Evolutionary conservation across 345 rosid genomes (phyloP).

Genomic region (Eucalyptus decipiens): DNA sequence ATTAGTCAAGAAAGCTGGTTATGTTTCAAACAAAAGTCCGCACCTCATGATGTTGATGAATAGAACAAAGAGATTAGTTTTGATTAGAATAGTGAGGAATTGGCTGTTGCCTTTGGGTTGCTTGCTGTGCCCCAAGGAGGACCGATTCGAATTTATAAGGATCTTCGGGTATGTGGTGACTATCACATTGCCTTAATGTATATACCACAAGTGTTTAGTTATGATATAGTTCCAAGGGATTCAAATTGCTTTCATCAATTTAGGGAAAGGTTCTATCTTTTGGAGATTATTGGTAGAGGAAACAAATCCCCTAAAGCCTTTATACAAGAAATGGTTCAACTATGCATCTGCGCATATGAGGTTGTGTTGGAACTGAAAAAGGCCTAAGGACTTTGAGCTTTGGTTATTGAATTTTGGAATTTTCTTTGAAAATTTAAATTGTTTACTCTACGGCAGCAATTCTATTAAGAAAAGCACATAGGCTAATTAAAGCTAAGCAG

Average conservation of each 20-base stretch:
- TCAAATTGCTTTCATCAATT: conserved; percentile 92
- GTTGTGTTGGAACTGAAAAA: too few relatives aligned
- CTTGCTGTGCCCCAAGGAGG: conserved; percentile 25
- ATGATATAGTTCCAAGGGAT: conserved; percentile 65
- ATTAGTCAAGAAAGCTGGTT: conserved; percentile 61
- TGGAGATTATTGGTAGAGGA: too few relatives aligned
- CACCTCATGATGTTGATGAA: conserved; percentile 58
- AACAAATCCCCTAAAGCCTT: too few relatives aligned
- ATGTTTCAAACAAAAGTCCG: conserved; percentile 49
- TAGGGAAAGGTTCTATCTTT: conserved; percentile 18
- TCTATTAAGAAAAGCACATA: too few relatives aligned
- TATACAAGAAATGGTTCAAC: too few relatives aligned
- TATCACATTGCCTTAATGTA: conserved; percentile 74
- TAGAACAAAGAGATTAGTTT: conserved; percentile 64
- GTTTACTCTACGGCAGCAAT: too few relatives aligned
- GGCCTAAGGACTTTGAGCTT: too few relatives aligned
- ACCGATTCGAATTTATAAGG: conserved; percentile 69
- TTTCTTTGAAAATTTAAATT: too few relatives aligned
- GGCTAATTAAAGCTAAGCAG: too few relatives aligned
- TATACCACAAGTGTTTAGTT: conserved; percentile 36
- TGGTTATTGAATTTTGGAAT: too few relatives aligned
- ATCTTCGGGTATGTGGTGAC: conserved; percentile 75
- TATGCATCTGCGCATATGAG: too few relatives aligned
- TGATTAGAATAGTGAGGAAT: conserved; percentile 83
- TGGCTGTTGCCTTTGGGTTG: conserved; percentile 24